Percentiles rank a stretch among this genome's conserved stretches.
These are phyloP conservation scores for Globisporangium nagaii DNA, from an alignment of 352 stramenopile genomes.

Conservation along the genomic window DNA sequence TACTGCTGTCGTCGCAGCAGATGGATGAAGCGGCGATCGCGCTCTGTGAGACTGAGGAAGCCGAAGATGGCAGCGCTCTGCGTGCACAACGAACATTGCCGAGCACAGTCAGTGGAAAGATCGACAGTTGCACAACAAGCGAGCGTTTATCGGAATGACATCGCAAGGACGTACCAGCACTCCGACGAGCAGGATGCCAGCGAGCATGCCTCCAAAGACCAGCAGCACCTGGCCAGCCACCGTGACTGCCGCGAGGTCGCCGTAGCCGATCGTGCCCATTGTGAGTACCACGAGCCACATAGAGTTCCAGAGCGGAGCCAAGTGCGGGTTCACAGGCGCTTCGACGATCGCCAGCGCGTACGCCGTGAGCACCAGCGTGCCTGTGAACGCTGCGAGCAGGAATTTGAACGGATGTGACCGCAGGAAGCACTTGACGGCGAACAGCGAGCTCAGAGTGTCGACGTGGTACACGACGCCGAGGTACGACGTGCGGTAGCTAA, in stretches of 20 bases:
- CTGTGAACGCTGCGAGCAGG: conserved; percentile 31
- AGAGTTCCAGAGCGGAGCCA: conserved; percentile 52
- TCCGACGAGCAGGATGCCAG: conserved; percentile 63
- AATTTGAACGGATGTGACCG: conserved; percentile 62
- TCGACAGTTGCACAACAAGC: no score
- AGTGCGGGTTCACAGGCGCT: conserved; percentile 48
- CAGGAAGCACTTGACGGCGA: conserved; percentile 78
- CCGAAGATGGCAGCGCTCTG: conserved; percentile 66
- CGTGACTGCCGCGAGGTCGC: conserved; percentile 53
- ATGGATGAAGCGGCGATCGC: conserved; percentile 55
- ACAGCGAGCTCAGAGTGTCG: conserved; percentile 72
- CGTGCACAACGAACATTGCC: background rate
- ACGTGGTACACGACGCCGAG: conserved; percentile 68
- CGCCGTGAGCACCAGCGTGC: conserved; percentile 45
- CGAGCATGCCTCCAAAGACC: conserved; percentile 58
- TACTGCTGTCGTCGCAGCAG: conserved; percentile 42
- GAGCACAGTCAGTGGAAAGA: no score
- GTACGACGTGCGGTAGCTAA: conserved; percentile 72
- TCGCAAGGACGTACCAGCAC: conserved; percentile 63
- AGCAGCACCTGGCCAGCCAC: conserved; percentile 50
- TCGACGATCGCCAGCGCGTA: conserved; percentile 68
- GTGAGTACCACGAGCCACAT: conserved; percentile 70
- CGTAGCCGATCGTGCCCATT: conserved; percentile 76
- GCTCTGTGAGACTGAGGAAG: conserved; percentile 45
- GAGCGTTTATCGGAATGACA: no score